Evolutionary conservation across 2,329 filamentous ascomycete species (phyloP).

Genomic region (Byssothecium circinans): DNA sequence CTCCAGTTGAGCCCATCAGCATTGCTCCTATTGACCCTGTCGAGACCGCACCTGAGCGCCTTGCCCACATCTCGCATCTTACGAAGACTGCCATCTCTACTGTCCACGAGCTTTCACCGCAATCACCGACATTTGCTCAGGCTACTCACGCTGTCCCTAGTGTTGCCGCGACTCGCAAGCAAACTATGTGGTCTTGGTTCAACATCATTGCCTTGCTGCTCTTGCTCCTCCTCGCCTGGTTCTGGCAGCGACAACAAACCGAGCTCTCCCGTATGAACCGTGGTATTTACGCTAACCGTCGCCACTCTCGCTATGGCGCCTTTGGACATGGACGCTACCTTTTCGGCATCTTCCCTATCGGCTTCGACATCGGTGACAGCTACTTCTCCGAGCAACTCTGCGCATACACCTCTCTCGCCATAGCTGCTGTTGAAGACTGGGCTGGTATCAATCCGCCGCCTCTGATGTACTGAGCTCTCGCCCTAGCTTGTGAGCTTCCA

Average conservation of each 20-base stretch:
- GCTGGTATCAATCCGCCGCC: conserved; percentile 11
- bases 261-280: conserved; percentile 17
- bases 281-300: neutral
- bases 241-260: conserved; percentile 10
- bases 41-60: neutral
- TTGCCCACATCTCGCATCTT: neutral
- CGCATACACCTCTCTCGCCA: conserved; percentile 7
- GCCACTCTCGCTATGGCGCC: conserved; percentile 8
- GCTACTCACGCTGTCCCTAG: conserved; percentile 1
- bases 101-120: conserved; percentile 1
- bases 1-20: neutral
- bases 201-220: conserved; percentile 8
- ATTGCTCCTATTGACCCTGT: neutral
- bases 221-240: conserved; percentile 5
- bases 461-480: conserved; percentile 10
- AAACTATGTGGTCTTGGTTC: neutral
- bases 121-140: conserved; percentile 5
- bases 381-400: conserved; percentile 9
- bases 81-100: conserved; percentile 7
- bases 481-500: neutral
- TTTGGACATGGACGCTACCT: conserved; percentile 24
- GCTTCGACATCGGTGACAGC: conserved; percentile 18
- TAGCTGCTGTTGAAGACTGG: conserved; percentile 16
- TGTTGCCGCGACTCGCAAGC: neutral
- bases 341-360: conserved; percentile 20